These are phyloP conservation scores for Globisporangium canariense DNA, from an alignment of 352 stramenopile genomes.

Conservation along the genomic window DNA sequence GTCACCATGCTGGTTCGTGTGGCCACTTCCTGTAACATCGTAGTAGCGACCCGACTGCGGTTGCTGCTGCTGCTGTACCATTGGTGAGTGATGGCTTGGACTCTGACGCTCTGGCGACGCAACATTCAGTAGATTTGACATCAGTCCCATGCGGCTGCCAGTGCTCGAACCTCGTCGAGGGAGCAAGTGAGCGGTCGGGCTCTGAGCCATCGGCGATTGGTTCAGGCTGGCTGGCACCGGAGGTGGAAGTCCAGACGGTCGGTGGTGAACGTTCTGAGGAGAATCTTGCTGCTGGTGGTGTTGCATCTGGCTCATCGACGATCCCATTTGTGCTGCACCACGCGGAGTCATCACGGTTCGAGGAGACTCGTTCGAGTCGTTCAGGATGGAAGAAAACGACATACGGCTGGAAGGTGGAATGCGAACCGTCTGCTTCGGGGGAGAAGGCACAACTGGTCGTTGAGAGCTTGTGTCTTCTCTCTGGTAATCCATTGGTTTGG, in stretches of 20 bases:
- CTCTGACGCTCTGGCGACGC: conserved; percentile 45
- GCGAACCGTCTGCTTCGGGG: conserved; percentile 19
- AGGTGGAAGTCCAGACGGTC: conserved; percentile 25
- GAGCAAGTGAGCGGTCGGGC: conserved; percentile 60
- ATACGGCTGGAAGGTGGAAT: conserved; percentile 65
- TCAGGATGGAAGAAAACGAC: conserved; percentile 88
- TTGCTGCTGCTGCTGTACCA: conserved; percentile 47
- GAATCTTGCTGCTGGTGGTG: conserved; percentile 15
- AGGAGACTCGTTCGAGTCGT: conserved; percentile 66
- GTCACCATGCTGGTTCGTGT: conserved; percentile 5
- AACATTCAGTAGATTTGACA: conserved; percentile 79
- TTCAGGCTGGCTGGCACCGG: conserved; percentile 23
- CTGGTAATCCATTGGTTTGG: not conserved
- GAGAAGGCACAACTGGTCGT: conserved; percentile 5
- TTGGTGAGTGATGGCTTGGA: conserved; percentile 37
- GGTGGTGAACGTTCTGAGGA: conserved; percentile 16
- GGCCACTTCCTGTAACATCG: conserved; percentile 13
- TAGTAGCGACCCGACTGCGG: conserved; percentile 38
- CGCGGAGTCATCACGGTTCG: conserved; percentile 17
- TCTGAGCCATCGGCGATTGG: conserved; percentile 30
- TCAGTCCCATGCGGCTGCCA: conserved; percentile 64
- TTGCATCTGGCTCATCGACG: conserved; percentile 16
- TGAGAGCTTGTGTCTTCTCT: not conserved
- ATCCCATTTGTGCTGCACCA: conserved; percentile 7
- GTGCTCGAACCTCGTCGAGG: conserved; percentile 28